phyloP scores from a whole-genome alignment of 2,329 filamentous ascomycete genomes.

The Colletotrichum sp. region DNA sequence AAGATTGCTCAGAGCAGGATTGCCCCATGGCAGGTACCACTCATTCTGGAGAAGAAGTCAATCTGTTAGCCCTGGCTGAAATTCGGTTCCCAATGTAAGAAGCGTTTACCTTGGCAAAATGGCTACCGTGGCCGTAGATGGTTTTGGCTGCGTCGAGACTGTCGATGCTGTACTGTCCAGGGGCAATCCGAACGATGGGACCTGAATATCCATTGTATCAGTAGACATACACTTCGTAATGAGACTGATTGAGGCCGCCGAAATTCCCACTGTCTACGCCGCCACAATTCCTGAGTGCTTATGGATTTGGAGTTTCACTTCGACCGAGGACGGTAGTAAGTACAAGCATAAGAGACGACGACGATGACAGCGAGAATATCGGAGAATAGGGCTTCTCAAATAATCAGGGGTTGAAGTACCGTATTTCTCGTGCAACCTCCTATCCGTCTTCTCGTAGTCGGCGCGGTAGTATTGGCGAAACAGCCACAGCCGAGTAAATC shows the following conservation, averaged over 20 bases:
- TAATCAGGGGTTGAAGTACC: constrained; percentile 13
- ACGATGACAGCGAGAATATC: no score
- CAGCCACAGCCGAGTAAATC: constrained; percentile 33
- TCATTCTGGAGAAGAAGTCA: constrained; percentile 17
- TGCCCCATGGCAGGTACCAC: constrained; percentile 34
- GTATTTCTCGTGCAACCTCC: constrained; percentile 31
- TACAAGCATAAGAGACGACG: no score
- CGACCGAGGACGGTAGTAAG: no score
- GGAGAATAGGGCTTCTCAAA: no score
- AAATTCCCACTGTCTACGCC: no score
- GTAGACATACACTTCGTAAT: no score
- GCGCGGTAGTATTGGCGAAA: constrained; percentile 25
- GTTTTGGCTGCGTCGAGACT: constrained; percentile 42
- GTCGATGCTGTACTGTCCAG: constrained; percentile 50
- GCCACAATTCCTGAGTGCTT: no score
- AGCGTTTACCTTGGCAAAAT: constrained; percentile 28
- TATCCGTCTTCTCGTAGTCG: constrained; percentile 30
- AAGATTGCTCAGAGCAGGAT: constrained; percentile 20
- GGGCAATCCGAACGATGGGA: constrained; percentile 48
- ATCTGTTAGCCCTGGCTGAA: not conserved
- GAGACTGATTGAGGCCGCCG: no score
- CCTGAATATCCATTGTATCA: constrained; percentile 22
- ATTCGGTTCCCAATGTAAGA: fast-evolving
- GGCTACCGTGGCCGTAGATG: constrained; percentile 33
- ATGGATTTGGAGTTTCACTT: no score